Evolutionary conservation across 225 moss, liverwort and hornwort genomes (phyloP).

Genomic region (Physcomitrellopsis africana): DNA sequence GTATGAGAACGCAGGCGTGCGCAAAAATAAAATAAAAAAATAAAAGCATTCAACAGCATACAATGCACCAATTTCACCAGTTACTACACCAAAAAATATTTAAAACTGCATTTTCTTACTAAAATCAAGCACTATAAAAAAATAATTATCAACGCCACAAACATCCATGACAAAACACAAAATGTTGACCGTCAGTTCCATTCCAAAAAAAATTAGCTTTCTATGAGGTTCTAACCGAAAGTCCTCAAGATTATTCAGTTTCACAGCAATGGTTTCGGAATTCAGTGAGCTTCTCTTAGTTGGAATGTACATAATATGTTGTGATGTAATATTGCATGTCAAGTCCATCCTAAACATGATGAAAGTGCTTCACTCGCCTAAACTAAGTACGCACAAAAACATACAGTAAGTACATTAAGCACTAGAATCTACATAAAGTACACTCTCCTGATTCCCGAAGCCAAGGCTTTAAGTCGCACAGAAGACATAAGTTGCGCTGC

Average conservation of each 20-base stretch:
- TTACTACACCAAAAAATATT: conserved; percentile 15
- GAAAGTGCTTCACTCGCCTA: neutral
- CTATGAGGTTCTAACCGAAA: conserved; percentile 8
- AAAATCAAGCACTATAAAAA: conserved; percentile 23
- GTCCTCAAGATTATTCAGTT: conserved; percentile 2
- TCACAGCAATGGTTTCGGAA: conserved; percentile 6
- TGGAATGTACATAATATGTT: neutral
- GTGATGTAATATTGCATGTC: neutral
- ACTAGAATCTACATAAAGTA: no score
- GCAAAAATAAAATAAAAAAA: no score
- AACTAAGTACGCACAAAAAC: no score
- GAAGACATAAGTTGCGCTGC: conserved; percentile 8
- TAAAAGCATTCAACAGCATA: neutral
- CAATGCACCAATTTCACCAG: neutral
- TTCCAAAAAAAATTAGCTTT: conserved; percentile 6
- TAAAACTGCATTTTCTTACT: conserved; percentile 3
- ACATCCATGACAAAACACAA: conserved; percentile 7
- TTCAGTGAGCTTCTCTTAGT: conserved; percentile 13
- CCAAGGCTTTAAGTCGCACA: neutral
- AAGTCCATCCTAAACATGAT: conserved; percentile 1
- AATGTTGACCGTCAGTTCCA: conserved; percentile 3
- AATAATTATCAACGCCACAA: conserved; percentile 11
- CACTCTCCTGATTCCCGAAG: neutral
- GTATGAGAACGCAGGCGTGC: conserved; percentile 10
- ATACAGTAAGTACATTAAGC: no score